Base-by-base conservation (phyloP, 1,284 basidiomycete species). In the Tremellales sp. region DNA sequence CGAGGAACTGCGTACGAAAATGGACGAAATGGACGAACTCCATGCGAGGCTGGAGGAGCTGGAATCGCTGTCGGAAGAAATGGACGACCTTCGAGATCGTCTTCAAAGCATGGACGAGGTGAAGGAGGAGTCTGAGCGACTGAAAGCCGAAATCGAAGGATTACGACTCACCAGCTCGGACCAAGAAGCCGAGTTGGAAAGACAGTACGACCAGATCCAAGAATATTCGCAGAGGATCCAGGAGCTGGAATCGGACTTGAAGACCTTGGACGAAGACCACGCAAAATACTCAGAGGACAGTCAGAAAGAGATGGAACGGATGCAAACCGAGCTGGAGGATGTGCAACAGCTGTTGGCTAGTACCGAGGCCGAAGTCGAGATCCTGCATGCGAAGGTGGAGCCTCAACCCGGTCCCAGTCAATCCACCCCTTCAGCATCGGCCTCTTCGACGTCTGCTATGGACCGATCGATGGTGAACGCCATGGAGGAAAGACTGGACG, bases 401-500 rank as follows among this genome's bases (percentile, higher is more conserved):
- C n/a, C n/a, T n/a, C n/a, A n/a, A n/a, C n/a, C n/a, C n/a, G n/a
- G n/a, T n/a, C n/a, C n/a, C n/a, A n/a, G n/a, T n/a, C n/a, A n/a
- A n/a, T n/a, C n/a, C n/a, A n/a, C n/a, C n/a, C n/a, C n/a, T n/a
- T n/a, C n/a, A n/a, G n/a, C n/a, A n/a, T n/a, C n/a, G n/a, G n/a
- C n/a, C n/a, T n/a, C n/a, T n/a, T n/a, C n/a, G n/a, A n/a, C n/a
- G n/a, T n/a, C n/a, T n/a, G n/a, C n/a, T n/a, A n/a, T n/a, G n/a
- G 37, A 39, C 19, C 12, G 78, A 50, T 78, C 76, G 26, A 48
- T 66, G n/a, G 54, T 72, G 33, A 39, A 51, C 4, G 58, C 62
- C 0, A 74, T 93, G 34, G 86, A 92, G 65, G 76, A 77, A 5
- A 85, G 91, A 53, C 78, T 93, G 21, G 85, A 88, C 51, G 79